phyloP scores from a whole-genome alignment of 2,329 filamentous ascomycete genomes.

The Ophiostoma piceae region DNA sequence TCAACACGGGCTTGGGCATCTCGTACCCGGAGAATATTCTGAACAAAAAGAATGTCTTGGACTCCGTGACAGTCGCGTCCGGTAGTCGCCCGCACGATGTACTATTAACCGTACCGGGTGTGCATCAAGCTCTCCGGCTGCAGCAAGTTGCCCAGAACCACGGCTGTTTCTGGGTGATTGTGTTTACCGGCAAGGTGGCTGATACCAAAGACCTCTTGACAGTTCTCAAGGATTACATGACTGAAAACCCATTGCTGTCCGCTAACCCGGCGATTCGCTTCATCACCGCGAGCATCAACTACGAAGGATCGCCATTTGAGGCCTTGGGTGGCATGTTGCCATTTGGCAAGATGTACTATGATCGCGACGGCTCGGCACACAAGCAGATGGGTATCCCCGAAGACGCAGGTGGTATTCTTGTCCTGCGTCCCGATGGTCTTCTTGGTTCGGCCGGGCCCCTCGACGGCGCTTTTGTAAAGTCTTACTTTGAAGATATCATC shows the following conservation, averaged over 20 bases:
- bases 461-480: not conserved
- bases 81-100: constrained; percentile 46
- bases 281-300: not conserved
- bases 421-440: constrained; percentile 32
- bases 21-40: constrained; percentile 39
- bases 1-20: constrained; percentile 58
- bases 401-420: constrained; percentile 28
- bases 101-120: constrained; percentile 41
- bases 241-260: not conserved
- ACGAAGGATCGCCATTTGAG: constrained; percentile 42
- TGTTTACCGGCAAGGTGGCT: constrained; percentile 38
- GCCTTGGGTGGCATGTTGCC: constrained; percentile 38
- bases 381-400: constrained; percentile 30
- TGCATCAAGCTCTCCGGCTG: constrained; percentile 40
- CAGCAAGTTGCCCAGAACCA: constrained; percentile 42
- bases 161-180: constrained; percentile 39
- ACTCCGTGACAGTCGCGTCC: constrained; percentile 30
- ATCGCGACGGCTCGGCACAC: constrained; percentile 34
- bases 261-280: not conserved
- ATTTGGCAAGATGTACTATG: constrained; percentile 50
- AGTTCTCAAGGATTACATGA: not conserved
- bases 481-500: not conserved
- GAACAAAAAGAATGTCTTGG: constrained; percentile 18
- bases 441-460: constrained; percentile 24
- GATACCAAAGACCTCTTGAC: constrained; percentile 28